These are phyloP conservation scores for Alternaria brassicae DNA, from an alignment of 2,329 filamentous ascomycete genomes.

Conservation along the genomic window DNA sequence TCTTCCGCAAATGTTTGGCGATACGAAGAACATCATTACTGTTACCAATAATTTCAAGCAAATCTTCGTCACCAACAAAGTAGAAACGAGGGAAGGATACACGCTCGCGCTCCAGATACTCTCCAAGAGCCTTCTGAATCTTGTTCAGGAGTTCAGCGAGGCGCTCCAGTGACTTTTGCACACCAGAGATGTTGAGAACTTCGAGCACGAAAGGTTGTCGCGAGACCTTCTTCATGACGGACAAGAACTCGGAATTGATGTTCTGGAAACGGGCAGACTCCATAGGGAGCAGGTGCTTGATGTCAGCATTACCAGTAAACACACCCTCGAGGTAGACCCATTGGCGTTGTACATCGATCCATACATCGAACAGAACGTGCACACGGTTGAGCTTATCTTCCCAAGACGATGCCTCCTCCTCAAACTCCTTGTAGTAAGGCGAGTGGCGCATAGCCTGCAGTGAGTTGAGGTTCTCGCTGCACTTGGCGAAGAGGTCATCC, in stretches of 20 bases:
- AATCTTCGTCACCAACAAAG: constrained; percentile 97
- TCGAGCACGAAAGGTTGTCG: constrained; percentile 95
- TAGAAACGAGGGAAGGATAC: constrained; percentile 99
- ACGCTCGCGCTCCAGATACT: constrained; percentile 97
- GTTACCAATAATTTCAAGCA: constrained; percentile 99
- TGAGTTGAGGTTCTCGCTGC: constrained; percentile 96
- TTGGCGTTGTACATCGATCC: constrained; percentile 99
- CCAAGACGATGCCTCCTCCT: constrained; percentile 95
- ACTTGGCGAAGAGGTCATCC: constrained; percentile 98
- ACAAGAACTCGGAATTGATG: constrained; percentile 98
- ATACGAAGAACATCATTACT: constrained; percentile 97
- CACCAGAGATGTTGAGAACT: constrained; percentile 92
- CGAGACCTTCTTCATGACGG: constrained; percentile 99
- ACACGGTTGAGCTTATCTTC: constrained; percentile 98
- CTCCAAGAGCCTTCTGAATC: constrained; percentile 97
- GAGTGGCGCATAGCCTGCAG: constrained; percentile 99
- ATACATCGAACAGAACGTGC: constrained; percentile 97
- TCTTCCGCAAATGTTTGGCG: constrained; percentile 99
- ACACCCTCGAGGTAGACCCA: constrained; percentile 99
- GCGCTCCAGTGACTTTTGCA: constrained; percentile 94
- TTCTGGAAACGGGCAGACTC: constrained; percentile 98
- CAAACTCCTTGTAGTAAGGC: constrained; percentile 98
- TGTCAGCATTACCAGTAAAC: constrained; percentile 97
- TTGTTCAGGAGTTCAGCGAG: constrained; percentile 97
- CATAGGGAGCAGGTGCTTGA: constrained; percentile 95